Evolutionary conservation across 2,329 filamentous ascomycete species (phyloP).

Genomic region (Chrysosporium queenslandicum): DNA sequence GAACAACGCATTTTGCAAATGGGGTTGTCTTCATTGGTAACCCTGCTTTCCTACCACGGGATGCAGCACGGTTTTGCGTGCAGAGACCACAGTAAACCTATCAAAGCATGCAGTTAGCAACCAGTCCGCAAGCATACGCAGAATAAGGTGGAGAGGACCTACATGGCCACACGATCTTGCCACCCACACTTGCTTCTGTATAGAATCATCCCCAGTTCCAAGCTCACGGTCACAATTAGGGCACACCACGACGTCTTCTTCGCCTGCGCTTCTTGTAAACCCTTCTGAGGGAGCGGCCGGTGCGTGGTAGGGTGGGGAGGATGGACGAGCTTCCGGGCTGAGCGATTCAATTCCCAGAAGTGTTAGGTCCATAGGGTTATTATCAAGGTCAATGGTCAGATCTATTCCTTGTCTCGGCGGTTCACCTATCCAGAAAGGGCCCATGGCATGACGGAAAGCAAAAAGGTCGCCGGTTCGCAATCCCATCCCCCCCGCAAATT

Average conservation of each 20-base stretch:
- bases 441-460: conserved; percentile 13
- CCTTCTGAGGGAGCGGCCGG: conserved; percentile 59
- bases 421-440: conserved; percentile 22
- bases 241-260: conserved; percentile 67
- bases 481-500: conserved; percentile 14
- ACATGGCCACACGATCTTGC: conserved; percentile 89
- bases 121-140: conserved; percentile 6
- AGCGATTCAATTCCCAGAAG: conserved; percentile 32
- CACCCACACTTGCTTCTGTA: conserved; percentile 84
- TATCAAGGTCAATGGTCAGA: conserved; percentile 23
- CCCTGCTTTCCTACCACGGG: conserved; percentile 27
- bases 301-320: conserved; percentile 44
- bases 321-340: conserved; percentile 13
- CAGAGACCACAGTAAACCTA: conserved; percentile 44
- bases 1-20: conserved; percentile 38
- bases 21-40: conserved; percentile 25
- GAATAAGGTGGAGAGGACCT: conserved; percentile 16
- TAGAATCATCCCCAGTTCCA: conserved; percentile 55
- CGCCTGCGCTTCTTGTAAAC: conserved; percentile 66
- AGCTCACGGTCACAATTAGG: conserved; percentile 80
- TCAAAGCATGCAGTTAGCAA: conserved; percentile 12
- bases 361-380: conserved; percentile 17
- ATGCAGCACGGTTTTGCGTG: conserved; percentile 31
- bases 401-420: conserved; percentile 19
- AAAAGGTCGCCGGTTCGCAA: conserved; percentile 16